Evolutionary conservation across 2,329 filamentous ascomycete species (phyloP).

Genomic region (Fusarium sp.): DNA sequence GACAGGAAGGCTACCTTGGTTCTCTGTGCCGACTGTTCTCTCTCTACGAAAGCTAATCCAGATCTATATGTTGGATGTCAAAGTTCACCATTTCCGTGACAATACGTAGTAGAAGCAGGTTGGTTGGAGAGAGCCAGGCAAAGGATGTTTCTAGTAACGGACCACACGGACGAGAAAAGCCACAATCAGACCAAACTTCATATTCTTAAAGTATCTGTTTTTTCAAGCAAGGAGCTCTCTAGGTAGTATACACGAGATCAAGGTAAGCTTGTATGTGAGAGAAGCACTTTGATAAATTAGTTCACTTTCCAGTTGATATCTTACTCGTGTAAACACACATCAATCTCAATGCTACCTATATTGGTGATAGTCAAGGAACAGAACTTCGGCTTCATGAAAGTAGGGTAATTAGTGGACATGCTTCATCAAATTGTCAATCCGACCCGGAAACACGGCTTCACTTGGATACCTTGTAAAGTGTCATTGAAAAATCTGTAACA

Average conservation of each 20-base stretch:
- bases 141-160: too few relatives aligned
- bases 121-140: too few relatives aligned
- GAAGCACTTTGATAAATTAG: too few relatives aligned
- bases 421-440: not conserved
- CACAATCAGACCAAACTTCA: not conserved
- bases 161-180: not conserved
- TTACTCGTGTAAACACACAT: too few relatives aligned
- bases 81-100: too few relatives aligned
- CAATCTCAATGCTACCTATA: not conserved
- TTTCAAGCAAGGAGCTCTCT: too few relatives aligned
- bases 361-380: not conserved
- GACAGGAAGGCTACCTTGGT: too few relatives aligned
- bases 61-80: too few relatives aligned
- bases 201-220: not conserved
- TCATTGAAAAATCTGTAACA: not conserved
- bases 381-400: not conserved
- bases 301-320: too few relatives aligned
- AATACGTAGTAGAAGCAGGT: too few relatives aligned
- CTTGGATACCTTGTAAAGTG: not conserved
- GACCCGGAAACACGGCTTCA: not conserved
- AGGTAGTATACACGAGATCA: not conserved
- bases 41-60: too few relatives aligned
- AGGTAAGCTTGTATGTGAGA: not conserved
- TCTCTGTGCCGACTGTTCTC: too few relatives aligned
- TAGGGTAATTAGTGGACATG: not conserved